These are phyloP conservation scores for Alternaria rosae DNA, from an alignment of 2,329 filamentous ascomycete species.

Conservation along the genomic window DNA sequence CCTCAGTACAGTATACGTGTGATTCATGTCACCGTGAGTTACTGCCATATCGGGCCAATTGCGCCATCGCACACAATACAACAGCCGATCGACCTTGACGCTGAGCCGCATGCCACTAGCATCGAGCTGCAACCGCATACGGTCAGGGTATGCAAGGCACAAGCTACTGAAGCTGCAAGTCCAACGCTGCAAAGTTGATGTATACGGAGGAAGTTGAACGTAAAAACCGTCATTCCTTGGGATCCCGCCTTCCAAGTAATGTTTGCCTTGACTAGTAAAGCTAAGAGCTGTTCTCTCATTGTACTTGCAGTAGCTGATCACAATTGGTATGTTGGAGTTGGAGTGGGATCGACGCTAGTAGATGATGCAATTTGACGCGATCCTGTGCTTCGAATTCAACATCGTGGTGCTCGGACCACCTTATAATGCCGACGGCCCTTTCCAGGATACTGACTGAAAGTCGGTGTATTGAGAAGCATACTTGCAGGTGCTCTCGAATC, in stretches of 20 bases:
- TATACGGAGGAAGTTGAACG: not conserved
- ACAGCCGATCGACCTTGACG: slow-evolving; percentile 8
- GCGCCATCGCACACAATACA: slow-evolving; percentile 50
- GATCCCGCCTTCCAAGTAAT: not conserved
- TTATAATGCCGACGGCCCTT: not conserved
- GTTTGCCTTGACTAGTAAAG: not conserved
- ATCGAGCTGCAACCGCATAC: slow-evolving; percentile 10
- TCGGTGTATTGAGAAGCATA: not conserved
- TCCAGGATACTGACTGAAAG: not conserved
- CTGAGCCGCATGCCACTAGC: slow-evolving; percentile 7
- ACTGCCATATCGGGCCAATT: slow-evolving; percentile 23
- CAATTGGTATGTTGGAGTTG: slow-evolving; percentile 17
- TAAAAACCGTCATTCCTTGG: not conserved
- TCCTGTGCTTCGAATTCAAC: slow-evolving; percentile 18
- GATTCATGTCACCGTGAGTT: not conserved
- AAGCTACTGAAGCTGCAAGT: not conserved
- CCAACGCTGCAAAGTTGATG: not conserved
- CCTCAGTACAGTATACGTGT: not conserved
- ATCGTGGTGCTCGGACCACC: slow-evolving; percentile 10
- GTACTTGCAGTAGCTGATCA: not conserved
- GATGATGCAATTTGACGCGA: slow-evolving; percentile 31
- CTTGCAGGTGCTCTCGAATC: not conserved
- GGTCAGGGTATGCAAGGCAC: not conserved
- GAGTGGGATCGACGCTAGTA: slow-evolving; percentile 20
- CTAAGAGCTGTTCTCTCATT: not conserved